A percentile compares a stretch with the other conserved stretches of the same genome.
These are phyloP conservation scores for Apiospora hydei DNA, from an alignment of 2,329 filamentous ascomycete species.

Conservation along the genomic window DNA sequence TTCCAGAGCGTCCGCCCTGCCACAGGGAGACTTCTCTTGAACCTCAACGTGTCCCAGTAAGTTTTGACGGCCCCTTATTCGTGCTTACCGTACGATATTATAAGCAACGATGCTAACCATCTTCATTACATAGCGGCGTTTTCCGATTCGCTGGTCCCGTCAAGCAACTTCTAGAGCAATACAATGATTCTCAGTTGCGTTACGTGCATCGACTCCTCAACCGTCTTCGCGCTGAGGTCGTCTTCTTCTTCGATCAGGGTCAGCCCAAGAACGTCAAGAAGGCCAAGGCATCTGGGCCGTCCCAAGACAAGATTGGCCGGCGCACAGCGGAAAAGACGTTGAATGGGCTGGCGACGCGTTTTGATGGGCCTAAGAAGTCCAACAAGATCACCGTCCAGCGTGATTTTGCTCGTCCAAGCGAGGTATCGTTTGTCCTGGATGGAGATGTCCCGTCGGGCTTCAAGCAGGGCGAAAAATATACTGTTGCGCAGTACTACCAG, in stretches of 20 bases:
- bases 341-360: constrained; percentile 39
- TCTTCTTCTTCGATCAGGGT: constrained; percentile 31
- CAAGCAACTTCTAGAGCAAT: constrained; percentile 42
- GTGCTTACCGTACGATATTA: background rate
- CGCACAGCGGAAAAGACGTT: constrained; percentile 34
- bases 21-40: constrained; percentile 61
- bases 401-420: constrained; percentile 34
- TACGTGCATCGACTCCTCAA: constrained; percentile 30
- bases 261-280: constrained; percentile 32
- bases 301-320: constrained; percentile 25
- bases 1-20: constrained; percentile 62
- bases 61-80: constrained; percentile 36
- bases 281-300: constrained; percentile 23
- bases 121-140: background rate
- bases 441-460: constrained; percentile 38
- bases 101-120: background rate
- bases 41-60: constrained; percentile 62
- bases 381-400: constrained; percentile 32
- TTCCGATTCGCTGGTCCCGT: constrained; percentile 53
- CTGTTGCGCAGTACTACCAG: constrained; percentile 41
- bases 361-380: constrained; percentile 42
- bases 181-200: background rate
- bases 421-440: constrained; percentile 44
- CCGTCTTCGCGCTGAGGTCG: constrained; percentile 32
- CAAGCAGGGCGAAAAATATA: constrained; percentile 36